phyloP scores from a whole-genome alignment of 371 early-diverging fungal genomes.

The Actinomortierella ambigua region DNA sequence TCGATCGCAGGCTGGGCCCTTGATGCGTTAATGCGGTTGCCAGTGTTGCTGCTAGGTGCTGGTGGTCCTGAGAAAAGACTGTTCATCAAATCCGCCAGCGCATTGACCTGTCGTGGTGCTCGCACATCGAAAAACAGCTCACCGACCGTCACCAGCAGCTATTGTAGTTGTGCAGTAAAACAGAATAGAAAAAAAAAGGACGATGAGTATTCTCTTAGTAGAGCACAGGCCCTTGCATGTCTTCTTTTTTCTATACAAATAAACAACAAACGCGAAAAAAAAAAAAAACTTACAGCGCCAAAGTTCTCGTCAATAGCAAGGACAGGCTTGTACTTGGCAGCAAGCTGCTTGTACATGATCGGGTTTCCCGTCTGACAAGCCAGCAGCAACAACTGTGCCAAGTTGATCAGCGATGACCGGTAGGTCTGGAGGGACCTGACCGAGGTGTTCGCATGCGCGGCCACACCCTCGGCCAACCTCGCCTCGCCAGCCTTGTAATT shows the following conservation, averaged over 20 bases:
- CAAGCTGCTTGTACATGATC: slow-evolving; percentile 60
- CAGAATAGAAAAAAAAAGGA: background rate
- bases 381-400: slow-evolving; percentile 70
- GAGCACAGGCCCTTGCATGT: background rate
- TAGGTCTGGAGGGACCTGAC: slow-evolving; percentile 48
- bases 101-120: slow-evolving; percentile 68
- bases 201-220: background rate
- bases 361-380: slow-evolving; percentile 71
- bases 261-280: background rate
- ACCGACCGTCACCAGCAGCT: slow-evolving; percentile 70
- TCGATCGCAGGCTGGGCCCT: slow-evolving; percentile 35
- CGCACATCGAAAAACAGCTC: slow-evolving; percentile 69
- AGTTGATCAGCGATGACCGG: slow-evolving; percentile 71
- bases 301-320: slow-evolving; percentile 52
- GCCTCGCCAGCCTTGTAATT: slow-evolving; percentile 30
- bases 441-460: slow-evolving; percentile 49
- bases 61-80: slow-evolving; percentile 66
- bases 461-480: slow-evolving; percentile 46
- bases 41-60: slow-evolving; percentile 8
- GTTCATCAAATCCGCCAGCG: slow-evolving; percentile 75
- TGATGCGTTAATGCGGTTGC: slow-evolving; percentile 18
- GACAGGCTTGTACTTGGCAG: slow-evolving; percentile 61
- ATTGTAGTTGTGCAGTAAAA: background rate
- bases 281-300: slow-evolving; percentile 40
- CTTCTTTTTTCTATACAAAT: background rate